These are phyloP conservation scores for Pseudocohnilembus persalinus DNA, from an alignment of 169 alveolate genomes.

Conservation along the genomic window DNA sequence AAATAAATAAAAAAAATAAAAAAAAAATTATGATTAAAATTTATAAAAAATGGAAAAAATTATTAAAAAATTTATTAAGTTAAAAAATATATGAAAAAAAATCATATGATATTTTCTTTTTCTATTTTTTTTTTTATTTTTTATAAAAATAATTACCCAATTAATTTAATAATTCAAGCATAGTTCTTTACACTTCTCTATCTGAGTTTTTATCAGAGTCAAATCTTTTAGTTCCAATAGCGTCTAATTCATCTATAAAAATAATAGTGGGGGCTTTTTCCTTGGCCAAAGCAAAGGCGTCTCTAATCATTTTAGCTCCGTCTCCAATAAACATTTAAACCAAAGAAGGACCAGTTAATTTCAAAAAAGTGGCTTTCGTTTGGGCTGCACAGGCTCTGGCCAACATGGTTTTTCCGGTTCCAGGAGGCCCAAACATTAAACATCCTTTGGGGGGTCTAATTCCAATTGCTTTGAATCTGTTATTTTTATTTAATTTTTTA, in stretches of 20 bases:
- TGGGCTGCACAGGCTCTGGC: conserved; percentile 97
- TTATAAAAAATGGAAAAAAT: no score
- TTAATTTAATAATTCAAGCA: conserved; percentile 98
- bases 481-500: no score
- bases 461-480: conserved; percentile 97
- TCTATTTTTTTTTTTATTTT: not conserved
- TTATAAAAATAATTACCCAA: conserved; percentile 37
- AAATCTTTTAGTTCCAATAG: conserved; percentile 96
- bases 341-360: conserved; percentile 98
- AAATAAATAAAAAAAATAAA: no score
- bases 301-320: conserved; percentile 99
- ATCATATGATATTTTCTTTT: no score
- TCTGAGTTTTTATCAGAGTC: conserved; percentile 97
- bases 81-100: no score
- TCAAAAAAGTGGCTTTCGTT: conserved; percentile 98
- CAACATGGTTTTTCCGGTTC: conserved; percentile 96
- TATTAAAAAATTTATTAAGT: no score
- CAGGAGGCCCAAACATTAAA: conserved; percentile 99
- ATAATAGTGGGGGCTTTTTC: conserved; percentile 99
- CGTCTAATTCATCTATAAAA: conserved; percentile 98
- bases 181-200: conserved; percentile 99
- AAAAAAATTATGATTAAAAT: no score
- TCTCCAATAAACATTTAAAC: conserved; percentile 99
- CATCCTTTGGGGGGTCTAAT: conserved; percentile 99
- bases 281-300: conserved; percentile 98